These are phyloP conservation scores for Scolecobasidium constrictum DNA, from an alignment of 2,329 filamentous ascomycete genomes.

Conservation along the genomic window DNA sequence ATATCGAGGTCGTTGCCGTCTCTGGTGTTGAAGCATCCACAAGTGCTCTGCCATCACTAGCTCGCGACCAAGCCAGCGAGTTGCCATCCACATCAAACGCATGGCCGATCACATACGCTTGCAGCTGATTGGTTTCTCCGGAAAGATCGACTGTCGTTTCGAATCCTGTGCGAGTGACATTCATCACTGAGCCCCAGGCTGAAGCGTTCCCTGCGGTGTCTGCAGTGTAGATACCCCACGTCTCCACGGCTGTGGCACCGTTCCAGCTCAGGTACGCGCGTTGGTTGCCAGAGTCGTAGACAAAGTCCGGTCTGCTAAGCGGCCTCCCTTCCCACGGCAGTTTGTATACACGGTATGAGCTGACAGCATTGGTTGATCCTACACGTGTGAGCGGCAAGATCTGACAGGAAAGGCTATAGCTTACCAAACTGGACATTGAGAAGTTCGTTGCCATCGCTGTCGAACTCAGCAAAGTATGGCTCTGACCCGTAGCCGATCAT, in stretches of 20 bases:
- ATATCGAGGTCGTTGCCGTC: background rate
- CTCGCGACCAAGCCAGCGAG: constrained; percentile 8
- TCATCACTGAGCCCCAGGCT: background rate
- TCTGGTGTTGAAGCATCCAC: background rate
- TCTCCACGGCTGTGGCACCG: constrained; percentile 17
- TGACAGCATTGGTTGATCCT: constrained; percentile 19
- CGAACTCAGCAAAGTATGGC: constrained; percentile 38
- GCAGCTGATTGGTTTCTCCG: constrained; percentile 6
- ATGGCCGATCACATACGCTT: constrained; percentile 10
- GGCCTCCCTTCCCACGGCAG: constrained; percentile 16
- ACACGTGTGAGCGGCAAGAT: too few relatives aligned
- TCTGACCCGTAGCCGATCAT: constrained; percentile 41
- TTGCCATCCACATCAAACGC: constrained; percentile 13
- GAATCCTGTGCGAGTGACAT: constrained; percentile 9
- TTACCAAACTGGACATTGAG: constrained; percentile 32
- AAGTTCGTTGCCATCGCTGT: constrained; percentile 26
- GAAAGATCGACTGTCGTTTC: constrained; percentile 10
- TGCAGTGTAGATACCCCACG: constrained; percentile 19
- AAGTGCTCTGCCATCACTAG: background rate
- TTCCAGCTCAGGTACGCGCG: constrained; percentile 19
- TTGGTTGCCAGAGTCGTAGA: constrained; percentile 10
- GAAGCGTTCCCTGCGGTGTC: constrained; percentile 3
- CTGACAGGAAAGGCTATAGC: too few relatives aligned
- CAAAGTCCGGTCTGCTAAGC: constrained; percentile 13
- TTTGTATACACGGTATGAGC: constrained; percentile 27